These are phyloP conservation scores for Lolium multiflorum DNA, from an alignment of 176 grass and related monocot species.

Conservation along the genomic window DNA sequence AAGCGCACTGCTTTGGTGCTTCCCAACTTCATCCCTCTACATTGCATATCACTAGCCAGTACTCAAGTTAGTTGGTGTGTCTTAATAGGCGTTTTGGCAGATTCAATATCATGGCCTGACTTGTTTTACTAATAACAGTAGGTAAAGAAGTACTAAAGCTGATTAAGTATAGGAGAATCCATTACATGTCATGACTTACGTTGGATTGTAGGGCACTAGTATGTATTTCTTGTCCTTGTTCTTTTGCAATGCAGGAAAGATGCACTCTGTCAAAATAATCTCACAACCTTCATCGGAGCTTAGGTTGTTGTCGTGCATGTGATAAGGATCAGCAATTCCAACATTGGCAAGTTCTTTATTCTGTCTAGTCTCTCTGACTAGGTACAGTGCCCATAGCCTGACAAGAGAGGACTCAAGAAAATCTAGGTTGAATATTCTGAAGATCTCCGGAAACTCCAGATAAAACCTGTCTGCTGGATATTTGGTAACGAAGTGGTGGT, in stretches of 20 bases:
- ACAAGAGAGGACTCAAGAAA: not conserved
- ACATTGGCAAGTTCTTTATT: not conserved
- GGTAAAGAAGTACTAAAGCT: too few species aligned
- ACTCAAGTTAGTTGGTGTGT: not conserved
- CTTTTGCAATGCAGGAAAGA: not conserved
- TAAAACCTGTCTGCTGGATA: not conserved
- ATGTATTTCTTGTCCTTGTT: not conserved
- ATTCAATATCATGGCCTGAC: too few species aligned
- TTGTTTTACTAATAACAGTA: too few species aligned
- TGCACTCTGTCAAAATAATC: not conserved
- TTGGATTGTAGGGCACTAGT: not conserved
- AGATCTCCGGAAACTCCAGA: not conserved
- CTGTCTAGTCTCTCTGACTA: not conserved
- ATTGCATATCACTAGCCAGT: not conserved
- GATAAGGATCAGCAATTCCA: not conserved
- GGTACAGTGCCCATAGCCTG: not conserved
- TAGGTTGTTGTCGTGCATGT: not conserved
- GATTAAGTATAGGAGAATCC: too few species aligned
- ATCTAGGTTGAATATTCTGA: not conserved
- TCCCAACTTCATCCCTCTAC: not conserved
- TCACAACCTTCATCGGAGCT: not conserved
- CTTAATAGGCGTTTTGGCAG: not conserved
- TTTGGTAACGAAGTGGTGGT: not conserved
- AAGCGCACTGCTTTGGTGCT: not conserved
- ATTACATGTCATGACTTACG: not conserved